Percentiles rank a stretch among this genome's conserved stretches.
Conservation (phyloP, 1,284 basidiomycete species). For the Coriolopsis trogii region DNA sequence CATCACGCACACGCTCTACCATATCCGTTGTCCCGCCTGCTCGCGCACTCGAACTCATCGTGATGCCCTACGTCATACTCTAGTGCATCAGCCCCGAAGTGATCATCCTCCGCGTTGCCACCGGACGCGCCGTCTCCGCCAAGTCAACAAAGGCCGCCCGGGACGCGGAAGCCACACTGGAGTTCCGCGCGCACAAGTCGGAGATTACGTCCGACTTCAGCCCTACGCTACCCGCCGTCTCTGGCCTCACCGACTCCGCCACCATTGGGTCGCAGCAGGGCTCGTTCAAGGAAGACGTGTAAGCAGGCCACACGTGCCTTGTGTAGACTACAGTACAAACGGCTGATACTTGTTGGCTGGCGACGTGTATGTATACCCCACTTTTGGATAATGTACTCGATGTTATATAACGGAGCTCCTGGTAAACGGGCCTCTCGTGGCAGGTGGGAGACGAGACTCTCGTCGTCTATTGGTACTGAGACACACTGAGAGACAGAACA, state of each 20-base stretch:
- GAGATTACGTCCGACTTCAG: neutral
- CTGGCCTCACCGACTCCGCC: neutral
- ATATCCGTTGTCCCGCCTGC: neutral
- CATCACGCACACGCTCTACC: too few relatives aligned
- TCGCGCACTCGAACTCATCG: too few relatives aligned
- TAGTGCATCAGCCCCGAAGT: conserved; percentile 20
- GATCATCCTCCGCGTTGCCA: conserved; percentile 19
- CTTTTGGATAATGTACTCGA: too few relatives aligned
- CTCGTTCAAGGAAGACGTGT: neutral
- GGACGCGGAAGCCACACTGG: neutral
- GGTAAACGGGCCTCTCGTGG: too few relatives aligned
- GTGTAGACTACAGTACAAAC: too few relatives aligned
- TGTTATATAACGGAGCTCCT: too few relatives aligned
- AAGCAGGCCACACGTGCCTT: too few relatives aligned
- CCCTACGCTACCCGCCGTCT: neutral
- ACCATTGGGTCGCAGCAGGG: neutral
- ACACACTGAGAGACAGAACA: neutral
- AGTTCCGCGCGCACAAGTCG: neutral
- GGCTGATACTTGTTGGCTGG: too few relatives aligned
- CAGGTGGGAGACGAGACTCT: too few relatives aligned
- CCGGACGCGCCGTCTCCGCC: conserved; percentile 12
- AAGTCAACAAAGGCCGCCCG: neutral
- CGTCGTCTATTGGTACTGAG: too few relatives aligned
- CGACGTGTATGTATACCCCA: too few relatives aligned
- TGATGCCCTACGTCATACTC: neutral